Evolutionary conservation across 257 asterid species (phyloP).

Genomic region (Paraleonurus japonicus): DNA sequence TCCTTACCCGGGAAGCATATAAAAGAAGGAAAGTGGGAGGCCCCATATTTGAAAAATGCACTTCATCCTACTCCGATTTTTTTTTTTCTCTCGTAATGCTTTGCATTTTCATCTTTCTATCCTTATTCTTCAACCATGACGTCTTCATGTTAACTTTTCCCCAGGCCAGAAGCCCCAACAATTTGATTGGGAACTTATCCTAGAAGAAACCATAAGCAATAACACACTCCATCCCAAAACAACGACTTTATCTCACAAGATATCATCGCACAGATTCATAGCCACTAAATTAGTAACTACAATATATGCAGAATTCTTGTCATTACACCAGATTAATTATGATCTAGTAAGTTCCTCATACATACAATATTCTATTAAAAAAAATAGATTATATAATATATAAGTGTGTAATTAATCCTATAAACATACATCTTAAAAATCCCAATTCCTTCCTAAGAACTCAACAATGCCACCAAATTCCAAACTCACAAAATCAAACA

Average conservation of each 20-base stretch:
- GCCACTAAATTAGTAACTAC: neutral
- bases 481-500: slow-evolving; percentile 2
- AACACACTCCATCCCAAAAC: neutral
- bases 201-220: neutral
- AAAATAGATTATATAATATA: neutral
- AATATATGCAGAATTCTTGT: neutral
- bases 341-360: neutral
- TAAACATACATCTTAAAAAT: neutral
- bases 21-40: neutral
- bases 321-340: neutral
- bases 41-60: neutral
- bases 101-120: slow-evolving; percentile 9
- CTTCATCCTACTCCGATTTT: neutral
- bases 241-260: neutral
- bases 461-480: slow-evolving; percentile 9
- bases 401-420: neutral
- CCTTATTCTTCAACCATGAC: neutral
- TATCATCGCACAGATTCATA: neutral
- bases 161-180: slow-evolving; percentile 6
- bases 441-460: neutral
- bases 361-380: neutral
- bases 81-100: neutral
- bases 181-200: neutral
- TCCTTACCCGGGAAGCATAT: neutral
- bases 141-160: neutral